These are phyloP conservation scores for Botryococcus braunii DNA, from an alignment of 163 green algal species.

Conservation along the genomic window DNA sequence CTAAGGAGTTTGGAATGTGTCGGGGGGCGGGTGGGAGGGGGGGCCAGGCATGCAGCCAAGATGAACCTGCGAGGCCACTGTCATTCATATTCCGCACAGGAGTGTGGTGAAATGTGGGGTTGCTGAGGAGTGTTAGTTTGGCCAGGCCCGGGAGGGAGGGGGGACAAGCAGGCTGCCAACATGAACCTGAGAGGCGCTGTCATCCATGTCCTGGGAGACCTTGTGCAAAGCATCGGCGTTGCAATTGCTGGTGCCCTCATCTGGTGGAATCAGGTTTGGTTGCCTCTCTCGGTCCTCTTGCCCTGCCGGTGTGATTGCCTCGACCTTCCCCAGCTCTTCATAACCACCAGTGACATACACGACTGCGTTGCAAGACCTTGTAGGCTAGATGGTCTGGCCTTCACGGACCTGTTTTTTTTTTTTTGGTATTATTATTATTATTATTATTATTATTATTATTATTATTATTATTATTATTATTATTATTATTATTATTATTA, in stretches of 20 bases:
- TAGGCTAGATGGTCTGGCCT: no score
- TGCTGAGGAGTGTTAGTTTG: no score
- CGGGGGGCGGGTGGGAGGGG: no score
- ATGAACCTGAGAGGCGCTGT: slow-evolving; percentile 56
- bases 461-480: slow-evolving; percentile 7
- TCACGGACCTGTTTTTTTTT: slow-evolving; percentile 10
- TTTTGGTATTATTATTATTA: slow-evolving; percentile 7
- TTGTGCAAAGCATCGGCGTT: slow-evolving; percentile 87
- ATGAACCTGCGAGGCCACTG: background rate
- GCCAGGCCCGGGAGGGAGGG: no score
- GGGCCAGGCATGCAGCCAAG: background rate
- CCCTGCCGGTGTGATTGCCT: no score
- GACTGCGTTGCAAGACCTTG: slow-evolving; percentile 10
- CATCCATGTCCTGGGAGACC: slow-evolving; percentile 88
- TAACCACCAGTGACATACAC: no score
- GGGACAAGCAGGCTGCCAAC: no score
- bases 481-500: slow-evolving; percentile 9
- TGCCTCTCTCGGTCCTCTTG: no score
- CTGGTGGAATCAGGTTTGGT: slow-evolving; percentile 52
- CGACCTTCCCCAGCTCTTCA: no score
- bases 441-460: slow-evolving; percentile 10
- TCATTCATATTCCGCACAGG: no score
- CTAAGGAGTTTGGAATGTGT: no score
- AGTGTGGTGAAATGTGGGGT: no score
- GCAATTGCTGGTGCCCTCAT: slow-evolving; percentile 75